Evolutionary conservation across 192 early-diverging fungal species (phyloP).

Genomic region (Coemansia sp.): DNA sequence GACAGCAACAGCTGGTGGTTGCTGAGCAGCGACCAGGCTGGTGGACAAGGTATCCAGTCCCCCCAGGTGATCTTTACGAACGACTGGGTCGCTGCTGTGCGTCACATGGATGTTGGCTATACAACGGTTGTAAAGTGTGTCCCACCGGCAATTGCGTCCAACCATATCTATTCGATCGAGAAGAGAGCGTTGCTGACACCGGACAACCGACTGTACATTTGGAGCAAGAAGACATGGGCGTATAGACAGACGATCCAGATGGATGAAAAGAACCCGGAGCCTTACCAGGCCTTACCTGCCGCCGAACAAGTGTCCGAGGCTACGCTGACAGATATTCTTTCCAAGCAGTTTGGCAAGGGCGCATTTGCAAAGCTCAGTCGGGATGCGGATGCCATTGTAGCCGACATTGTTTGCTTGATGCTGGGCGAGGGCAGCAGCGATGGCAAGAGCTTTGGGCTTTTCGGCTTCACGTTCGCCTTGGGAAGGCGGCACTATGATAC

Average conservation of each 20-base stretch:
- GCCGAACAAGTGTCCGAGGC: constrained; percentile 19
- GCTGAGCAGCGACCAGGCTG: constrained; percentile 24
- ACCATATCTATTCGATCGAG: constrained; percentile 23
- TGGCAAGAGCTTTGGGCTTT: constrained; percentile 45
- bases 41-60: constrained; percentile 14
- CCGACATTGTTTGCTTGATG: constrained; percentile 24
- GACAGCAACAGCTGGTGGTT: constrained; percentile 43
- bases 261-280: constrained; percentile 23
- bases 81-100: constrained; percentile 40
- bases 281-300: constrained; percentile 30
- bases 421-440: constrained; percentile 28
- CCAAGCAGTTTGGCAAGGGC: constrained; percentile 15
- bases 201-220: constrained; percentile 36
- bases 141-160: constrained; percentile 21
- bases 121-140: constrained; percentile 28
- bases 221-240: constrained; percentile 13
- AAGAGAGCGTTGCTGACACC: constrained; percentile 41
- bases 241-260: constrained; percentile 10
- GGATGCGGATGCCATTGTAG: constrained; percentile 12
- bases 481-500: constrained; percentile 10
- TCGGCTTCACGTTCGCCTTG: constrained; percentile 37
- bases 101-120: constrained; percentile 52
- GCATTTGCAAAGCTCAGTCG: constrained; percentile 3
- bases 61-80: constrained; percentile 36
- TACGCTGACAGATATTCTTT: constrained; percentile 17